Base-by-base conservation (phyloP, 2,329 filamentous ascomycete species). In the Hortaea sp. region DNA sequence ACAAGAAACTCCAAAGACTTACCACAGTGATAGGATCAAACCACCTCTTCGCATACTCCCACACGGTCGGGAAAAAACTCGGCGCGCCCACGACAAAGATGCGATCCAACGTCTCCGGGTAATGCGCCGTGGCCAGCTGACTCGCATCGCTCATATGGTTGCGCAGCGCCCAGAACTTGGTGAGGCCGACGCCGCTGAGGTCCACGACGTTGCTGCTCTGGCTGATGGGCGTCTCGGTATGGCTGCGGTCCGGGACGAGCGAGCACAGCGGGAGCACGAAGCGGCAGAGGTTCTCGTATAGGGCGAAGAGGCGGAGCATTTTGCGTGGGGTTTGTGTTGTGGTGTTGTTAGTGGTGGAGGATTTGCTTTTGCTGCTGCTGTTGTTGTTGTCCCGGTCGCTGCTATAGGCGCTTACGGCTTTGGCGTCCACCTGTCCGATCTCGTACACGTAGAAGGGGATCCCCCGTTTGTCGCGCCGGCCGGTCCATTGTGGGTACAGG, bases 161-260 rank as follows among this genome's bases (percentile, higher is more conserved):
- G 72, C 94, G 92, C 51, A 97, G 69, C 67, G 94, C 94, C 90
- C 90, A 95, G 65, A 95, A 95, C 70, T 94, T 88, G 71, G 86
- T 88, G 65, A 97, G 66, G 5, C 87, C 87, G 28, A 95, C 89
- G 10, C 83, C 82, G 11, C 81, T 84, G 53, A 97, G 88, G 64
- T 97, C 90, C 48, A 95, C 88, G 57, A 97, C 94, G 68, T 95
- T 95, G 58, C 86, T 95, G 60, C 84, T 89, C 57, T 92, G 82
- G 35, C 88, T 90, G 57, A 95, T 88, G 5, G 90, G 90, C n/a
- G 86, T 88, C 53, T 82, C 78, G 4, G 83, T 76, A 63, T 85
- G 71, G 6, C 82, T 79, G 58, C 89, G 78, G 57, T 87, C 78
- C 40, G 71, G 69, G 51, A 94, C 76, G 58, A 85, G 77, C 35